Conservation (phyloP, 306 rosid genomes). For the Cucumis melo region DNA sequence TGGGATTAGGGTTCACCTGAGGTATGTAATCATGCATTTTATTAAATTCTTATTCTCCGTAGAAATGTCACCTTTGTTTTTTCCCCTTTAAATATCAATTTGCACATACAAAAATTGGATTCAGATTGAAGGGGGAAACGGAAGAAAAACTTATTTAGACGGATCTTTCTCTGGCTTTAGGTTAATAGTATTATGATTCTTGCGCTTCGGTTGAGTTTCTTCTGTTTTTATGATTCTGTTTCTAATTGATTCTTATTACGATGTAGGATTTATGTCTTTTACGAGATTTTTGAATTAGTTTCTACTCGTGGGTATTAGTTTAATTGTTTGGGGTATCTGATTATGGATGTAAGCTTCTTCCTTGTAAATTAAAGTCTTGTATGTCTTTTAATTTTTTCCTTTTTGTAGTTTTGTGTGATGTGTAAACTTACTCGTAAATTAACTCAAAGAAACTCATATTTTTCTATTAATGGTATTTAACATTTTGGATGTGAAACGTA, state of each 20-base stretch:
- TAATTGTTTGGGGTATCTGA: background rate
- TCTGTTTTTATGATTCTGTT: background rate
- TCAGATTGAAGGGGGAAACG: too few species aligned
- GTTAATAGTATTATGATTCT: too few species aligned
- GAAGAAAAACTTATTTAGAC: too few species aligned
- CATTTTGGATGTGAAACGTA: too few species aligned
- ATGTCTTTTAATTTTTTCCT: background rate
- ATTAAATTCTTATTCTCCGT: background rate
- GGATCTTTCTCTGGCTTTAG: too few species aligned
- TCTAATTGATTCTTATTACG: background rate
- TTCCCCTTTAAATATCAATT: background rate
- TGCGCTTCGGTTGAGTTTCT: background rate
- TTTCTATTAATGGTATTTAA: too few species aligned
- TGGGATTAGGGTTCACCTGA: conserved; percentile 96
- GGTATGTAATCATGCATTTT: conserved; percentile 39
- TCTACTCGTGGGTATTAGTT: background rate
- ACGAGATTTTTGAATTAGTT: background rate
- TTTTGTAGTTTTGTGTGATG: background rate
- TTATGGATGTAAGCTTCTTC: background rate
- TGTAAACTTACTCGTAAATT: background rate
- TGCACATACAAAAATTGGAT: background rate
- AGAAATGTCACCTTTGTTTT: too few species aligned
- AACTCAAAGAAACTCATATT: too few species aligned
- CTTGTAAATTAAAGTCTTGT: background rate
- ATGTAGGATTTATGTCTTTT: background rate